These are phyloP conservation scores for Silene latifolia DNA, from an alignment of 148 eudicot species.

Conservation along the genomic window DNA sequence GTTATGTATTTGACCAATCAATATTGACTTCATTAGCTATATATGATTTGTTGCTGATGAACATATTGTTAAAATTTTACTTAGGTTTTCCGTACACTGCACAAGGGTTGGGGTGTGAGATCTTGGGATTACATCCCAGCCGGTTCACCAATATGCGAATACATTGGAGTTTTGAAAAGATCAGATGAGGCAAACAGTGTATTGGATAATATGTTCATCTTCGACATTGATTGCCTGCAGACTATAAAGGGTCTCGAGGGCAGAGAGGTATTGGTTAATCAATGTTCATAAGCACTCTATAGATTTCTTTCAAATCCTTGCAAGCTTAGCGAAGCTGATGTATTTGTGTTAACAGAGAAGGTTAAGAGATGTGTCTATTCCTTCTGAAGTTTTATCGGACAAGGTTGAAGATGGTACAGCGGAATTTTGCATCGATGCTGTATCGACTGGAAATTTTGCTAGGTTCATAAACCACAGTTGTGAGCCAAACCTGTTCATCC, in stretches of 20 bases:
- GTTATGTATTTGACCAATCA: constrained; percentile 14
- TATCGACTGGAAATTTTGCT: constrained; percentile 54
- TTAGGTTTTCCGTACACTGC: constrained; percentile 44
- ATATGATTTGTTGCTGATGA: too few relatives aligned
- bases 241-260: constrained; percentile 78
- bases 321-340: too few relatives aligned
- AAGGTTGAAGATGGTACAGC: constrained; percentile 39
- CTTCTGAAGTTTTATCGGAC: constrained; percentile 25
- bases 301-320: too few relatives aligned
- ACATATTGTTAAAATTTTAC: too few relatives aligned
- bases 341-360: constrained; percentile 44
- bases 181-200: constrained; percentile 50
- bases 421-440: constrained; percentile 74
- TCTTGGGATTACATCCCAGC: constrained; percentile 79
- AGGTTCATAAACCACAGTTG: constrained; percentile 85
- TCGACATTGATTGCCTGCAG: constrained; percentile 73
- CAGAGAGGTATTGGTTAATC: constrained; percentile 51
- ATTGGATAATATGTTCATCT: constrained; percentile 46
- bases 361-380: constrained; percentile 40
- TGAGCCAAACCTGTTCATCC: constrained; percentile 74
- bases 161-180: constrained; percentile 57
- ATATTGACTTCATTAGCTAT: too few relatives aligned
- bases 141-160: constrained; percentile 74
- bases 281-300: not conserved
- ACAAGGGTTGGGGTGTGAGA: constrained; percentile 89